Base-by-base conservation (phyloP, 139 green algal species). In the Chlamydomonas sphaeroides region DNA sequence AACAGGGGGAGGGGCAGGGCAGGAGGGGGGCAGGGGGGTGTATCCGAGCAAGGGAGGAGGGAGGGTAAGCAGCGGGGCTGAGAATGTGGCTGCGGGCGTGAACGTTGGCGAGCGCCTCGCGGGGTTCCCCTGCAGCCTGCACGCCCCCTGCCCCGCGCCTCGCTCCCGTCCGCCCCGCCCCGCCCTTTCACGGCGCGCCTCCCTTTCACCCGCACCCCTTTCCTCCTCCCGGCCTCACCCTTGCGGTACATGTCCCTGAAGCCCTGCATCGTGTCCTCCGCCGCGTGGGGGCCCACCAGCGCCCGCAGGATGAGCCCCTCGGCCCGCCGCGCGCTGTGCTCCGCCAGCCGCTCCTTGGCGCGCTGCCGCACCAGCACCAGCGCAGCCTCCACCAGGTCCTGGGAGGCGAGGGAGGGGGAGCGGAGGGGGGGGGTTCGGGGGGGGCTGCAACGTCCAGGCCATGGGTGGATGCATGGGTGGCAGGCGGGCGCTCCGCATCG, bases 331-430 rank as follows among this genome's bases (percentile, higher is more conserved):
- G 63, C 76, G 7, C 36, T 51, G 35, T 73, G 62, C 21, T 30
- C 76, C 30, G 48, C 30, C 32, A 79, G 71, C 7, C 53, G 70
- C 61, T 57, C 80, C 74, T 84, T 77, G 20, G 89, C 68, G 57
- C 89, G 88, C 39, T 88, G 80, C 30, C 89, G 86, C 39, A 95
- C 94, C 85, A 97, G 90, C 38, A 90, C 39, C 28, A 98, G 92
- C 25, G 94, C 91, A 10, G 92, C 92, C 51, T 99, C 97, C 67
- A 98, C 92, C 82, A 98, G 87, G 84, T 98, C 96, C 1, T 79
- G 72, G 15, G 11, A 28, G 33, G 59, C 7, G 30, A 7, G 59
- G 30, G 59, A 7, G 30, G 14, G 59, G 59, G 59, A 21, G 30
- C 5, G 28, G 30, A 17, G 8, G 30, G 59, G 6, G 17, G 56